Percentiles rank a stretch among this genome's conserved stretches.
Evolutionary conservation across 2,329 filamentous ascomycete genomes (phyloP).

Genomic region (Paraphaeosphaeria minitans): DNA sequence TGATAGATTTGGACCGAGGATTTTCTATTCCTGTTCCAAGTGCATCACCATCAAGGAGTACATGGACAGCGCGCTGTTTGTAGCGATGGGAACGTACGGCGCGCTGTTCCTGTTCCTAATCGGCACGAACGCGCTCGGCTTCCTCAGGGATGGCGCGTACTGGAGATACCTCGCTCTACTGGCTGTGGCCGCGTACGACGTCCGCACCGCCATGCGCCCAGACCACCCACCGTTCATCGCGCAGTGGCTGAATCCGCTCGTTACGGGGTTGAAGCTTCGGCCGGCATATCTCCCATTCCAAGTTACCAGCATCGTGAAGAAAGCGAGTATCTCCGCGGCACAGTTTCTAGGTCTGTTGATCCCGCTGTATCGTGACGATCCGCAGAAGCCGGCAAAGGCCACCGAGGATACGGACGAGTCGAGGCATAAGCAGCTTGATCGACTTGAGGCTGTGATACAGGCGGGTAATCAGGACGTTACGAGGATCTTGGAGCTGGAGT

Average conservation of each 20-base stretch:
- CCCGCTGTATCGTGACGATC: slow-evolving; percentile 41
- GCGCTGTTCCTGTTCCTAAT: slow-evolving; percentile 35
- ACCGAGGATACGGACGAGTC: slow-evolving; percentile 38
- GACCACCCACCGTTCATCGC: slow-evolving; percentile 52
- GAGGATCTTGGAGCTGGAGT: slow-evolving; percentile 75
- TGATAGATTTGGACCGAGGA: slow-evolving; percentile 76
- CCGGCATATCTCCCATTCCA: slow-evolving; percentile 84
- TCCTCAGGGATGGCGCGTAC: slow-evolving; percentile 41
- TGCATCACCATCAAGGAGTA: slow-evolving; percentile 75
- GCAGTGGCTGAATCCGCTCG: slow-evolving; percentile 55
- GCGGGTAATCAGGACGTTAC: slow-evolving; percentile 71
- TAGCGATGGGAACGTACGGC: slow-evolving; percentile 32
- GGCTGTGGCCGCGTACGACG: slow-evolving; percentile 61
- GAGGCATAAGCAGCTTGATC: slow-evolving; percentile 65
- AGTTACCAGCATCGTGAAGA: slow-evolving; percentile 74
- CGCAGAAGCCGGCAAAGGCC: slow-evolving; percentile 23
- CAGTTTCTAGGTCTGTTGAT: slow-evolving; percentile 44
- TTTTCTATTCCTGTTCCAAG: slow-evolving; percentile 59
- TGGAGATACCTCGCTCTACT: slow-evolving; percentile 60
- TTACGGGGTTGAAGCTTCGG: slow-evolving; percentile 50
- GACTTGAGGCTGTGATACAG: slow-evolving; percentile 65
- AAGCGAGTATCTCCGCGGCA: slow-evolving; percentile 71
- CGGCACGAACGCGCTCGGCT: slow-evolving; percentile 43
- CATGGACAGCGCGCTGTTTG: slow-evolving; percentile 65
- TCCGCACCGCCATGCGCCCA: slow-evolving; percentile 61